Conservation (phyloP, 2,329 filamentous ascomycete genomes). For the Trichoderma sp. region DNA sequence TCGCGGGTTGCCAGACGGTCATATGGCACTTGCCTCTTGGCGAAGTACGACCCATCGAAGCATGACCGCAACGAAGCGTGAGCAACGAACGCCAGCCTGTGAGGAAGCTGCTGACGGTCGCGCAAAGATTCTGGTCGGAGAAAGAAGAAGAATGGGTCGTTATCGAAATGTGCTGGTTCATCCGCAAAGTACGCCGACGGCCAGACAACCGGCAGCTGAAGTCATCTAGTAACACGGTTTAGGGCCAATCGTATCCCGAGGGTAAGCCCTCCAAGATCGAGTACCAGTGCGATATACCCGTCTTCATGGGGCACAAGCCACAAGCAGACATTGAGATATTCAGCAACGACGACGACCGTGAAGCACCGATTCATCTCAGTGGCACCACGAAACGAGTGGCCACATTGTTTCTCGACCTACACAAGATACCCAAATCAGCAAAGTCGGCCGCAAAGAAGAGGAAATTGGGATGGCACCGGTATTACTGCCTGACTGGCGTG, state of each 20-base stretch:
- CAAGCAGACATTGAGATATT: constrained; percentile 46
- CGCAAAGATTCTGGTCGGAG: constrained; percentile 43
- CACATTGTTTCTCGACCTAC: constrained; percentile 42
- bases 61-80: constrained; percentile 44
- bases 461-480: constrained; percentile 43
- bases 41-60: constrained; percentile 43
- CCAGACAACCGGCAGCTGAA: background rate
- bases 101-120: constrained; percentile 28
- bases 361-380: constrained; percentile 39
- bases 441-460: constrained; percentile 39
- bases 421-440: constrained; percentile 40
- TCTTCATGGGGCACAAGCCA: constrained; percentile 40
- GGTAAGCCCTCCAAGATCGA: constrained; percentile 42
- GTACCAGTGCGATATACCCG: constrained; percentile 45
- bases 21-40: constrained; percentile 43
- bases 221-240: background rate
- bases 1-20: constrained; percentile 44
- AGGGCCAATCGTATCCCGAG: constrained; percentile 46
- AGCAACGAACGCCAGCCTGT: constrained; percentile 26
- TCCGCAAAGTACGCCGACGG: constrained; percentile 40
- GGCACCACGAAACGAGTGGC: constrained; percentile 39
- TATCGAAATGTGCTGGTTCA: constrained; percentile 46
- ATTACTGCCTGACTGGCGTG: constrained; percentile 43
- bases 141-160: constrained; percentile 44
- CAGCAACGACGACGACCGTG: constrained; percentile 39